A percentile compares a stretch with the other conserved stretches of the same genome.
Conservation (phyloP, 1,284 basidiomycete genomes). For the Rugosomyces carneus region DNA sequence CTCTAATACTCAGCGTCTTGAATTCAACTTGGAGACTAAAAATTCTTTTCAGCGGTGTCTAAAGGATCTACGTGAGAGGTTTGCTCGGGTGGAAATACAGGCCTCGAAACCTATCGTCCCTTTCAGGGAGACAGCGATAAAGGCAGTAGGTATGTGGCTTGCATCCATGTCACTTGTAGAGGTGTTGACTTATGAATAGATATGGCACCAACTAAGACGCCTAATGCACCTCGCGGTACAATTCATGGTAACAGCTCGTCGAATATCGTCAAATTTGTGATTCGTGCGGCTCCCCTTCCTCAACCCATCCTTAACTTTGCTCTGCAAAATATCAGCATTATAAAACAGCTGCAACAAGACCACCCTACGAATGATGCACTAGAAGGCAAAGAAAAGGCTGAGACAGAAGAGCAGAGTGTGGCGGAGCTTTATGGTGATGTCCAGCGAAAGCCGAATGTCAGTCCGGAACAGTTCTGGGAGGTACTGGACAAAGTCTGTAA, state of each 20-base stretch:
- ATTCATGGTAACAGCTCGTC: conserved; percentile 66
- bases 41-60: conserved; percentile 69
- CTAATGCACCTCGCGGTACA: conserved; percentile 73
- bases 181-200: conserved; percentile 40
- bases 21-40: neutral
- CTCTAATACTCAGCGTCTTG: conserved; percentile 1
- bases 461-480: conserved; percentile 78
- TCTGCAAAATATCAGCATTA: conserved; percentile 59
- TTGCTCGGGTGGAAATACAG: conserved; percentile 90
- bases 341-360: conserved; percentile 52
- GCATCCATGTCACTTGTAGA: neutral
- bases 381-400: conserved; percentile 18
- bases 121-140: conserved; percentile 93
- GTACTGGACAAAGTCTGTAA: conserved; percentile 61
- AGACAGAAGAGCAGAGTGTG: conserved; percentile 34
- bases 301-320: conserved; percentile 50
- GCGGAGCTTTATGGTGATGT: conserved; percentile 55
- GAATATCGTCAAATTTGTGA: conserved; percentile 74
- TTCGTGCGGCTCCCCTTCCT: conserved; percentile 83
- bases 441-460: conserved; percentile 55
- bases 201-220: conserved; percentile 83
- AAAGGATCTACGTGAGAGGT: conserved; percentile 91
- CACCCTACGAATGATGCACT: conserved; percentile 31
- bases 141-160: conserved; percentile 52
- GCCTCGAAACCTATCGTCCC: conserved; percentile 95